A percentile compares a stretch with the other conserved stretches of the same genome.
Conservation (phyloP, 2,329 filamentous ascomycete genomes). For the Fusarium metavorans region DNA sequence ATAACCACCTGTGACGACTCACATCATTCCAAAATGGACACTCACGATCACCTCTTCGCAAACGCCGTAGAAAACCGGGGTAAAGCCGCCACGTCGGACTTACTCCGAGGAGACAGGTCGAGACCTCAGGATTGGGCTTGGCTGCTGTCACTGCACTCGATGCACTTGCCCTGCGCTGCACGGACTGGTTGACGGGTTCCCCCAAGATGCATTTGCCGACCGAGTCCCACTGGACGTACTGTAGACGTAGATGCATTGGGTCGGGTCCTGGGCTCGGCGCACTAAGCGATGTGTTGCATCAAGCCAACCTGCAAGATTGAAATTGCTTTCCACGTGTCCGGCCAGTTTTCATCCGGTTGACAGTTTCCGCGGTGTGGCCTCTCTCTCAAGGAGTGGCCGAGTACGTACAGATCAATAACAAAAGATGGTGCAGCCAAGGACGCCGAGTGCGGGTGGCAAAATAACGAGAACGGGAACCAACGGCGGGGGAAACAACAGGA, state of each 20-base stretch:
- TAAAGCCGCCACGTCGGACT: slow-evolving; percentile 27
- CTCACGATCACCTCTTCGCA: slow-evolving; percentile 30
- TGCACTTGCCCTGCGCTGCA: background rate
- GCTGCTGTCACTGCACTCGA: background rate
- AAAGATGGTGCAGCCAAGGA: slow-evolving; percentile 23
- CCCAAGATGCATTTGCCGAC: slow-evolving; percentile 6
- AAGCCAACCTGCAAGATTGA: slow-evolving; percentile 14
- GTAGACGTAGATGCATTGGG: background rate
- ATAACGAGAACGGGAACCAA: slow-evolving; percentile 28
- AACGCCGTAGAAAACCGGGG: background rate
- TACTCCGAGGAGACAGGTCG: slow-evolving; percentile 16
- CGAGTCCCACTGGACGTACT: background rate
- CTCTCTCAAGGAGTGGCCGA: background rate
- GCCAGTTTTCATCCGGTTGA: slow-evolving; percentile 9
- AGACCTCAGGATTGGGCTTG: slow-evolving; percentile 7
- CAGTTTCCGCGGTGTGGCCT: slow-evolving; percentile 15
- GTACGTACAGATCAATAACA: slow-evolving; percentile 24
- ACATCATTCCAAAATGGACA: slow-evolving; percentile 20
- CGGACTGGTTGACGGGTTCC: background rate
- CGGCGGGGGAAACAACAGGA: slow-evolving; percentile 12
- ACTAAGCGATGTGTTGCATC: slow-evolving; percentile 9
- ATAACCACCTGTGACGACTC: slow-evolving; percentile 28
- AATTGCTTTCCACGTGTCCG: slow-evolving; percentile 10
- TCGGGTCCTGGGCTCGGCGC: background rate
- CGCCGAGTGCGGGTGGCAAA: slow-evolving; percentile 32